Conservation (phyloP, 768 basidiomycete genomes). For the Baorangia bicolor region DNA sequence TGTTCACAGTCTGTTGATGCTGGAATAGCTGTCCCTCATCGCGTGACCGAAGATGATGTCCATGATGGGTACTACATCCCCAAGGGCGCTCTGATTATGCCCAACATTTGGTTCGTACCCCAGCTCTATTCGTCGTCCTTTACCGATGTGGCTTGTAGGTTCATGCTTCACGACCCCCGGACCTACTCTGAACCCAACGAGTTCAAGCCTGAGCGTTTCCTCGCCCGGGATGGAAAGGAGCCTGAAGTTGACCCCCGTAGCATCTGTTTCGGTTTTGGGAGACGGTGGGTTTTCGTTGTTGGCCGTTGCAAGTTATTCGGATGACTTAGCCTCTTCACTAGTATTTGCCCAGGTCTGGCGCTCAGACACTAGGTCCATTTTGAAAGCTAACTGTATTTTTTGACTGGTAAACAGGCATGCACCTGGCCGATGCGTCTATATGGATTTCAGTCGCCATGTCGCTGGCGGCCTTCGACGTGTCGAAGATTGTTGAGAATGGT, state of each 20-base stretch:
- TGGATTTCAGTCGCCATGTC: constrained; percentile 45
- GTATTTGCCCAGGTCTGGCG: constrained; percentile 29
- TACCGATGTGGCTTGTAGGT: constrained; percentile 14
- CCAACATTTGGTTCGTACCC: constrained; percentile 23
- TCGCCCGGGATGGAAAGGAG: constrained; percentile 34
- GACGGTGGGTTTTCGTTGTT: constrained; percentile 41
- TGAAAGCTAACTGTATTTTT: constrained; percentile 15
- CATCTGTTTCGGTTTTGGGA: constrained; percentile 69
- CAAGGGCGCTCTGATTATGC: constrained; percentile 35
- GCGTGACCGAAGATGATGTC: constrained; percentile 57
- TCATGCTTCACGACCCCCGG: constrained; percentile 32
- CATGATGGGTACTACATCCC: constrained; percentile 64
- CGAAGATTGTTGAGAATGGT: constrained; percentile 45
- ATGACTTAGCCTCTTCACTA: constrained; percentile 7
- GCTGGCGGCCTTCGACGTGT: constrained; percentile 49
- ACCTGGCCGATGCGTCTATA: constrained; percentile 51
- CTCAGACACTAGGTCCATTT: constrained; percentile 17
- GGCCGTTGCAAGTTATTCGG: background rate
- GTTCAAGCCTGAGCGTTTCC: constrained; percentile 63
- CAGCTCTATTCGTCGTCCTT: constrained; percentile 1
- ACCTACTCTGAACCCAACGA: constrained; percentile 51
- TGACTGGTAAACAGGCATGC: constrained; percentile 37
- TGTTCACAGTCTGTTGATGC: constrained; percentile 31
- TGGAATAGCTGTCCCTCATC: constrained; percentile 40
- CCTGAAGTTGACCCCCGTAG: constrained; percentile 58